Evolutionary conservation across 768 basidiomycete genomes (phyloP).

Genomic region (Russula earlei): DNA sequence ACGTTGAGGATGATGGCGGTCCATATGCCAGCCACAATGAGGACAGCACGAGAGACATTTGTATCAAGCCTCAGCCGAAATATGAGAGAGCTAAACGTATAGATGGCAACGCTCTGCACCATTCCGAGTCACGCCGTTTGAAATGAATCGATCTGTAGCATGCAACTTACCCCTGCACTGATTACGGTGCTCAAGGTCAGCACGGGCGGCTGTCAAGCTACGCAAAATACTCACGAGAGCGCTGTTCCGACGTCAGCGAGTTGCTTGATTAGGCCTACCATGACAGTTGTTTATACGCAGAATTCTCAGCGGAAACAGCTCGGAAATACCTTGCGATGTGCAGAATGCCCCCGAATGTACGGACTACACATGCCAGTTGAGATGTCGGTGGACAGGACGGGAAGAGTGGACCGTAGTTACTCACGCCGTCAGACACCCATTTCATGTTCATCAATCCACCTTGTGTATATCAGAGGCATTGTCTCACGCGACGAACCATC

Average conservation of each 20-base stretch:
- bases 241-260: slow-evolving; percentile 17
- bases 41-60: slow-evolving; percentile 26
- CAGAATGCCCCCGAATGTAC: slow-evolving; percentile 6
- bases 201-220: neutral
- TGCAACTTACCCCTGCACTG: slow-evolving; percentile 10
- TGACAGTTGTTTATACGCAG: neutral
- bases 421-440: slow-evolving; percentile 29
- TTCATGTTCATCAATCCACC: slow-evolving; percentile 32
- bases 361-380: neutral
- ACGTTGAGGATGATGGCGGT: slow-evolving; percentile 32
- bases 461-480: slow-evolving; percentile 13
- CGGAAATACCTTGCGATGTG: slow-evolving; percentile 11
- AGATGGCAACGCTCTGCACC: slow-evolving; percentile 30
- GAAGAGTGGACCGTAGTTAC: slow-evolving; percentile 7
- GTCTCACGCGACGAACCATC: neutral
- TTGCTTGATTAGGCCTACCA: slow-evolving; percentile 16
- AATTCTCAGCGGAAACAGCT: neutral
- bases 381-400: neutral
- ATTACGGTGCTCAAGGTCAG: neutral
- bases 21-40: slow-evolving; percentile 33
- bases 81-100: slow-evolving; percentile 33
- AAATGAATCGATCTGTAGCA: neutral
- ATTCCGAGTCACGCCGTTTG: neutral
- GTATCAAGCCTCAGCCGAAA: slow-evolving; percentile 26
- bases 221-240: slow-evolving; percentile 14